Evolutionary conservation across 768 basidiomycete genomes (phyloP).

Genomic region (Hebeloma cylindrosporum): DNA sequence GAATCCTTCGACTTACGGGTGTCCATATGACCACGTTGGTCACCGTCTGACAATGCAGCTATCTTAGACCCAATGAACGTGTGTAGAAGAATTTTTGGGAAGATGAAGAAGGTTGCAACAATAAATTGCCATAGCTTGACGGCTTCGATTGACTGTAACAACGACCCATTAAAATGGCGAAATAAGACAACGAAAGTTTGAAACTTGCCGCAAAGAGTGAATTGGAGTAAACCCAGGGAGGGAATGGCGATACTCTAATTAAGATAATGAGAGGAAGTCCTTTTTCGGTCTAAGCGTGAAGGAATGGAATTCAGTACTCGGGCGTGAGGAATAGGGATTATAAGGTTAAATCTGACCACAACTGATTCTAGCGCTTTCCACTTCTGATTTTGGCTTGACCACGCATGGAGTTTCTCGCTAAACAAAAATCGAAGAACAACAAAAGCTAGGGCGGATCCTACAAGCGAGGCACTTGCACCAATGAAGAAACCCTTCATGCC

Average conservation of each 20-base stretch:
- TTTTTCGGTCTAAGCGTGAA: conserved; percentile 52
- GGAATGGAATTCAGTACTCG: conserved; percentile 5
- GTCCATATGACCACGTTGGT: conserved; percentile 75
- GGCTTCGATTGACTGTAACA: conserved; percentile 62
- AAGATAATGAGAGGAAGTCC: conserved; percentile 82
- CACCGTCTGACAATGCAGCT: conserved; percentile 72
- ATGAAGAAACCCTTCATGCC: conserved; percentile 77
- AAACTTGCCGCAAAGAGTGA: conserved; percentile 69
- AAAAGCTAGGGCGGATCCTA: conserved; percentile 67
- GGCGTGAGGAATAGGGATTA: neutral
- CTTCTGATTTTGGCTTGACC: conserved; percentile 63
- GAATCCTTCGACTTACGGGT: conserved; percentile 45
- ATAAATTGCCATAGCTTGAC: conserved; percentile 77
- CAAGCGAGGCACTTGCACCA: conserved; percentile 56
- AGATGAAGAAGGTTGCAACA: conserved; percentile 66
- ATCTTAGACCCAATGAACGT: conserved; percentile 80
- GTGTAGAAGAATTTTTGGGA: conserved; percentile 71
- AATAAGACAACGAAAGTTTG: neutral
- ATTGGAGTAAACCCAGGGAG: conserved; percentile 89
- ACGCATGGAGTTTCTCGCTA: conserved; percentile 50
- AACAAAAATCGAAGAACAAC: conserved; percentile 59
- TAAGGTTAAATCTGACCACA: conserved; percentile 64
- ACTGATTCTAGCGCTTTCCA: conserved; percentile 80
- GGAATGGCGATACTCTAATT: conserved; percentile 79
- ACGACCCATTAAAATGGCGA: conserved; percentile 1